A percentile compares a stretch with the other conserved stretches of the same genome.
phyloP scores from a whole-genome alignment of 345 rosid species.

The Populus deltoides region DNA sequence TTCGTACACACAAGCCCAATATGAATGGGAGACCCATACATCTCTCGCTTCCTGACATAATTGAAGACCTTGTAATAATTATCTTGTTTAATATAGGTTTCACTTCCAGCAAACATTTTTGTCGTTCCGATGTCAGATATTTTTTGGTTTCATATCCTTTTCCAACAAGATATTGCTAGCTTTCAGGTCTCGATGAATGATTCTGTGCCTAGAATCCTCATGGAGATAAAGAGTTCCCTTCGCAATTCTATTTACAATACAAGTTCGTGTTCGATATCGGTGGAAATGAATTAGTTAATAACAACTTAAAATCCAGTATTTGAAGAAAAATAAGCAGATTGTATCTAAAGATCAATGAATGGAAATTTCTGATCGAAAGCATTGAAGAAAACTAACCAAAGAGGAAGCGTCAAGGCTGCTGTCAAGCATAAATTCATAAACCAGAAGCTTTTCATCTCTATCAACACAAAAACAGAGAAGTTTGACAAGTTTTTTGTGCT shows the following conservation, averaged over 20 bases:
- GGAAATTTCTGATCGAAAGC: no score
- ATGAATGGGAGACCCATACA: no score
- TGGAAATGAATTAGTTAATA: no score
- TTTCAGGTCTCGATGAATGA: slow-evolving; percentile 57
- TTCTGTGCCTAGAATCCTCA: slow-evolving; percentile 46
- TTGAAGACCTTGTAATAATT: no score
- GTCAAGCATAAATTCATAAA: slow-evolving; percentile 61
- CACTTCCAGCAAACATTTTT: slow-evolving; percentile 38
- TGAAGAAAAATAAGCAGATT: background rate
- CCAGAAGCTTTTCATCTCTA: slow-evolving; percentile 37
- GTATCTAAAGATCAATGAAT: background rate
- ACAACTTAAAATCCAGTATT: no score
- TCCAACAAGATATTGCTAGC: slow-evolving; percentile 54
- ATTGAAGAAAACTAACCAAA: slow-evolving; percentile 31
- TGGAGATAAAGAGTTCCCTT: slow-evolving; percentile 39
- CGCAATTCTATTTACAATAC: slow-evolving; percentile 32
- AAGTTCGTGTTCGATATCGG: slow-evolving; percentile 1
- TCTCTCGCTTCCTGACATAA: no score
- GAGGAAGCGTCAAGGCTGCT: slow-evolving; percentile 39
- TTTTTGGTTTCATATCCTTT: slow-evolving; percentile 49
- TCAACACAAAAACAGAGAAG: slow-evolving; percentile 50
- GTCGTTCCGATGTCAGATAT: slow-evolving; percentile 60
- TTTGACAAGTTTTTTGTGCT: slow-evolving; percentile 48
- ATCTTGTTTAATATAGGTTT: background rate
- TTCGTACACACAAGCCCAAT: no score